Evolutionary conservation across 2,329 filamentous ascomycete species (phyloP).

Genomic region (Sclerotinia minor): DNA sequence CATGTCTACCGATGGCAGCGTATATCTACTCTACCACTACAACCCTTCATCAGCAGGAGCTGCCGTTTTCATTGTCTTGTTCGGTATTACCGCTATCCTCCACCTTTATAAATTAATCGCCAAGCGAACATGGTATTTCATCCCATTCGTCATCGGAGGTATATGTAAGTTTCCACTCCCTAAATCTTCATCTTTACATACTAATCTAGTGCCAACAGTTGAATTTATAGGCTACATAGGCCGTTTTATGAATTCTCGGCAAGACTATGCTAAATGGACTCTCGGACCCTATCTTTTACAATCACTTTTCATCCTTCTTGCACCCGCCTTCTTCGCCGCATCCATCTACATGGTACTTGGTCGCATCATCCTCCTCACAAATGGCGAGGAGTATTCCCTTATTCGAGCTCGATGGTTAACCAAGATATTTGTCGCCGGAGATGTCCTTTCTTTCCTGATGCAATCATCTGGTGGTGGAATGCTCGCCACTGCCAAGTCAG

Average conservation of each 20-base stretch:
- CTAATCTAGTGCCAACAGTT: conserved; percentile 42
- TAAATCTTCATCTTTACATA: background rate
- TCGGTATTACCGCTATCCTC: conserved; percentile 23
- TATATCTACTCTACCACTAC: conserved; percentile 28
- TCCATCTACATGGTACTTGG: conserved; percentile 47
- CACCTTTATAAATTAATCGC: conserved; percentile 30
- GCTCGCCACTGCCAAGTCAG: conserved; percentile 28
- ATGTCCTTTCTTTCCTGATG: conserved; percentile 48
- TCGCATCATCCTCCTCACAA: conserved; percentile 43
- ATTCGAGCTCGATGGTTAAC: conserved; percentile 45
- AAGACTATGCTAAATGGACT: conserved; percentile 32
- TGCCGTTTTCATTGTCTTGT: conserved; percentile 28
- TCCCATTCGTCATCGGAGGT: conserved; percentile 40
- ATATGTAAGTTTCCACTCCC: conserved; percentile 7
- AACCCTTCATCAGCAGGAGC: conserved; percentile 30
- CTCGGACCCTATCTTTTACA: conserved; percentile 44
- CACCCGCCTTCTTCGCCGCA: conserved; percentile 46
- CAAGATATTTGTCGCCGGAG: conserved; percentile 49
- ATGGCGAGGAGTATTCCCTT: conserved; percentile 43
- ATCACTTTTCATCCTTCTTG: conserved; percentile 44
- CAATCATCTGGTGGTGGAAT: conserved; percentile 41
- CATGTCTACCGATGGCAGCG: conserved; percentile 1
- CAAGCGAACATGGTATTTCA: conserved; percentile 37
- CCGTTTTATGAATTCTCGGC: conserved; percentile 33
- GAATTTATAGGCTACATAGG: conserved; percentile 45